phyloP scores from a whole-genome alignment of 495 filamentous ascomycete genomes.

The Penicillium pancosmium region DNA sequence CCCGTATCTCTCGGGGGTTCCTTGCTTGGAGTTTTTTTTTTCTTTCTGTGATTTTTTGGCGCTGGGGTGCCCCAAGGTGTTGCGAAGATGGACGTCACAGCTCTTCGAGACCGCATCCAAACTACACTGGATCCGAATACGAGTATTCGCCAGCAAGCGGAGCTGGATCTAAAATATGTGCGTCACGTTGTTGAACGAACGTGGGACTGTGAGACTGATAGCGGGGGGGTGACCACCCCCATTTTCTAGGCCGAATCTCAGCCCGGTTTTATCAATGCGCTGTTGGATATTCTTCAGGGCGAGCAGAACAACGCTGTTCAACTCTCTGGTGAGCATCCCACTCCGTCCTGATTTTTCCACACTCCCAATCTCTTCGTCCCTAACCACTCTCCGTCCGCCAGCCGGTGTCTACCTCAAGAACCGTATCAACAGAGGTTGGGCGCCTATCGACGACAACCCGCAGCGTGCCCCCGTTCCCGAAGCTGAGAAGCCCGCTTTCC shows the following conservation, averaged over 20 bases:
- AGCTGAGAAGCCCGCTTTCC: slow-evolving; percentile 83
- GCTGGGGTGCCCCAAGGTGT: slow-evolving; percentile 38
- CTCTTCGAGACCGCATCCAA: slow-evolving; percentile 83
- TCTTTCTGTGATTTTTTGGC: slow-evolving; percentile 34
- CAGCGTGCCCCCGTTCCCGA: slow-evolving; percentile 75
- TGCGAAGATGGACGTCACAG: slow-evolving; percentile 79
- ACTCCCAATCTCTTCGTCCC: slow-evolving; percentile 3
- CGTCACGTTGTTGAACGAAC: slow-evolving; percentile 35
- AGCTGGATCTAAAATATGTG: slow-evolving; percentile 94
- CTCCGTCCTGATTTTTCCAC: slow-evolving; percentile 10
- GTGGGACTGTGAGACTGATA: slow-evolving; percentile 23
- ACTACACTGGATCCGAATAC: slow-evolving; percentile 86
- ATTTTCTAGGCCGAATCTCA: slow-evolving; percentile 80
- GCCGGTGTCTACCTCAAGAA: slow-evolving; percentile 98
- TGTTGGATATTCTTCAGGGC: slow-evolving; percentile 84
- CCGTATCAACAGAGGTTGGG: slow-evolving; percentile 88
- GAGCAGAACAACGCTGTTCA: slow-evolving; percentile 84
- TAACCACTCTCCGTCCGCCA: slow-evolving; percentile 42
- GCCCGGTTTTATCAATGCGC: slow-evolving; percentile 85
- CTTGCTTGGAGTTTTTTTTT: slow-evolving; percentile 20
- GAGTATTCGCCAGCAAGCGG: slow-evolving; percentile 80
- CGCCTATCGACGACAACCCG: slow-evolving; percentile 67
- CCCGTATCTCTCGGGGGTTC: slow-evolving; percentile 22
- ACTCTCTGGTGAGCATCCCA: slow-evolving; percentile 70
- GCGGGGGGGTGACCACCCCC: slow-evolving; percentile 13